Evolutionary conservation across 495 filamentous ascomycete genomes (phyloP), one percentile per base, ranked within the genome.

Genomic region (Tuber indicum): DNA sequence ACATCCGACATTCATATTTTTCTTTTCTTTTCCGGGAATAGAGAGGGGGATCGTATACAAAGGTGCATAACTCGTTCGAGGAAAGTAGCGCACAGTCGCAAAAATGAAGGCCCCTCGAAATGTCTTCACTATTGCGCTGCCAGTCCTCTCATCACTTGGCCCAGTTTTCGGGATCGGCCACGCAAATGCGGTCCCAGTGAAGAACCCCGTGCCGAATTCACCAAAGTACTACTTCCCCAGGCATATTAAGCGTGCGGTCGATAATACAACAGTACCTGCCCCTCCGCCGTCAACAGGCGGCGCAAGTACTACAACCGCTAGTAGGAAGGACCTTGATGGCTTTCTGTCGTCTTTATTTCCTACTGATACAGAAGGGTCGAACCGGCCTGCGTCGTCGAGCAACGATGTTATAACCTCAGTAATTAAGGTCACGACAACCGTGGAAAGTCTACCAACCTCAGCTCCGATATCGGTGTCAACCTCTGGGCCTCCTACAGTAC

Each of bases 141-240:
- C 82, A 36, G 69, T 77, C 58, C 71, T 83, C 36, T 82, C 78
- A n/a, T 80, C 78, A n/a, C 39, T 82, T 36, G 70, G 75, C 44
- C 75, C 75, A 26, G 77, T 78, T 49, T 74, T 75, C 39, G 76
- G 76, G 58, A 74, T 78, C 75, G 81, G 69, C 23, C 80, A 83
- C 74, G 75, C 81, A n/a, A 72, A 75, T 32, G 78, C 81, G 8
- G 45, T 76, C 52, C 78, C 82, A 45, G 58, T 74, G 42, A 49
- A 44, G 16, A 73, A 76, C 42, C 70, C 71, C 21, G 49, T 52
- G 49, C 79, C 84, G 42, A 84, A 87, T 62, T 84, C 83, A 79
- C 89, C 89, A 10, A 87, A 84, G 79, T 87, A 87, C 78, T 91
- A 91, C 84, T 89, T 90, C 77, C 89, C 89, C 16, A 85, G 86